Percentiles rank a stretch among this genome's conserved stretches.
These are phyloP conservation scores for Clonostachys sp. DNA, from an alignment of 2,329 filamentous ascomycete genomes.

Conservation along the genomic window DNA sequence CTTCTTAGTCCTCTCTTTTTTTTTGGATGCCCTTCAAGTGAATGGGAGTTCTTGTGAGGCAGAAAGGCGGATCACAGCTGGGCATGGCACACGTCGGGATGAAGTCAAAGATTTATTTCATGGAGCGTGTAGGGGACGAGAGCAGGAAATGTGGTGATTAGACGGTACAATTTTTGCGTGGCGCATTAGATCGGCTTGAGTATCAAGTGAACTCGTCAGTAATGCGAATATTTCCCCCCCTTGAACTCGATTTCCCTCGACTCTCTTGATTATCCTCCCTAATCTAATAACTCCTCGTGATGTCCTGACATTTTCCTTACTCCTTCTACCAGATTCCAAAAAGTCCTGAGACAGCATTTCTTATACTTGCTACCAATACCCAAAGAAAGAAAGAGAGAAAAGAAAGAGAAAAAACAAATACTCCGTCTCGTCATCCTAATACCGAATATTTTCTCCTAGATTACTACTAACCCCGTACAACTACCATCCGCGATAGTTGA, in stretches of 20 bases:
- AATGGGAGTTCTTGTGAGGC: neutral
- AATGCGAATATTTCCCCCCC: conserved; percentile 1
- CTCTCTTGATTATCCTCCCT: too few relatives aligned
- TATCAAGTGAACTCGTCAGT: conserved; percentile 23
- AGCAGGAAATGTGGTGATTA: neutral
- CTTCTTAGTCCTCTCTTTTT: neutral
- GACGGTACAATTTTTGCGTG: too few relatives aligned
- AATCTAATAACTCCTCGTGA: neutral
- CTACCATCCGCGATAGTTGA: too few relatives aligned
- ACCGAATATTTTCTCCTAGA: too few relatives aligned
- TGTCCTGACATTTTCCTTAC: neutral
- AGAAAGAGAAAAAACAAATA: too few relatives aligned
- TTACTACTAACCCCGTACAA: too few relatives aligned
- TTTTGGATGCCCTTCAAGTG: conserved; percentile 2
- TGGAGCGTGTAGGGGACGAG: conserved; percentile 4
- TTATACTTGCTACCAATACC: too few relatives aligned
- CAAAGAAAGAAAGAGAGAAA: too few relatives aligned
- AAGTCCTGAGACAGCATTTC: too few relatives aligned
- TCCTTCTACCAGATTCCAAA: conserved; percentile 4
- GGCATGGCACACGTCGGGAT: neutral
- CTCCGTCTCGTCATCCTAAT: too few relatives aligned
- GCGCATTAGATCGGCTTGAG: conserved; percentile 13
- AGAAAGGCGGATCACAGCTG: too few relatives aligned
- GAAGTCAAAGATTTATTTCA: conserved; percentile 3
- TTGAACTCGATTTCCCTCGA: neutral